These are phyloP conservation scores for Tubosaeta sp. DNA, from an alignment of 768 basidiomycete species.

Conservation along the genomic window DNA sequence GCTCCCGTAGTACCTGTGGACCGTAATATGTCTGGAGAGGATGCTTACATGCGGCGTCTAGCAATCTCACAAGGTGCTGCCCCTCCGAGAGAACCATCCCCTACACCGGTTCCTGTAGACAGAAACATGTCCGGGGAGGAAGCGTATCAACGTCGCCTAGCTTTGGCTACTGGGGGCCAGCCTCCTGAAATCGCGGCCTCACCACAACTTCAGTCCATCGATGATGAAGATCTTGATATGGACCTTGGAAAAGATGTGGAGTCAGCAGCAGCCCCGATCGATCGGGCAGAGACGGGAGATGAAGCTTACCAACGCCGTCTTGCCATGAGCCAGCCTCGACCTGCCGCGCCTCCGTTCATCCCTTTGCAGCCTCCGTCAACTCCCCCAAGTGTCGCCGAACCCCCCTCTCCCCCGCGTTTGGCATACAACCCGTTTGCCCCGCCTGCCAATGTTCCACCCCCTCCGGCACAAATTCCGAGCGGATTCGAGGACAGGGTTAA, in stretches of 20 bases:
- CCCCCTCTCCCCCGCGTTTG: constrained; percentile 47
- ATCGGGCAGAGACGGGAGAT: constrained; percentile 50
- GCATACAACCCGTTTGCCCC: constrained; percentile 73
- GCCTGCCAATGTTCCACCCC: constrained; percentile 55
- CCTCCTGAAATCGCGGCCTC: constrained; percentile 16
- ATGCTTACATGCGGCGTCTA: constrained; percentile 74
- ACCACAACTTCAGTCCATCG: constrained; percentile 19
- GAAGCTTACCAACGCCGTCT: constrained; percentile 64
- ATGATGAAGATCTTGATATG: constrained; percentile 19
- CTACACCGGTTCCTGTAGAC: constrained; percentile 38
- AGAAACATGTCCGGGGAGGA: constrained; percentile 67
- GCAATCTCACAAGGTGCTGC: constrained; percentile 52
- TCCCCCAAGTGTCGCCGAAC: constrained; percentile 17
- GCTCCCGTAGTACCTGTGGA: constrained; percentile 39
- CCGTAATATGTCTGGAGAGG: constrained; percentile 63
- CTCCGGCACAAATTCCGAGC: constrained; percentile 41
- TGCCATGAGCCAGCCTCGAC: constrained; percentile 46
- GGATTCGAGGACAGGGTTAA: constrained; percentile 66
- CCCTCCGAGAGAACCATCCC: constrained; percentile 18
- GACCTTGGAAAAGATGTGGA: constrained; percentile 4
- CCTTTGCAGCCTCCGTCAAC: constrained; percentile 21
- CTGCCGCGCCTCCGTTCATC: constrained; percentile 27
- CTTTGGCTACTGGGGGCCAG: constrained; percentile 47
- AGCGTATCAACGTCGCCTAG: constrained; percentile 69
- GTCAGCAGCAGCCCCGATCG: background rate